Conservation (phyloP, 2,329 filamentous ascomycete genomes). For the Venturia asperata region DNA sequence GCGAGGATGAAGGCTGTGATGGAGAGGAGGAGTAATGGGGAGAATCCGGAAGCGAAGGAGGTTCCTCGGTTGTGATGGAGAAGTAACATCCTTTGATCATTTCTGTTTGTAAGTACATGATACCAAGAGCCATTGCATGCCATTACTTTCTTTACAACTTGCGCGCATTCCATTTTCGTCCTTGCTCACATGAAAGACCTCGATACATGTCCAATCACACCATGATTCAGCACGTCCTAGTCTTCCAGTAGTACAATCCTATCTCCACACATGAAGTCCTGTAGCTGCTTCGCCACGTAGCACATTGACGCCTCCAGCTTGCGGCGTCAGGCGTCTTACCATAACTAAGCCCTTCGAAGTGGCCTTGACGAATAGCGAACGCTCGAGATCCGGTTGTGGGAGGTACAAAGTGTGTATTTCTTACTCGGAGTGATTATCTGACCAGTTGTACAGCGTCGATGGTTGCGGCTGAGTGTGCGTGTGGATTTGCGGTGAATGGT, state of each 20-base stretch:
- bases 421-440: not conserved
- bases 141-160: too few species aligned
- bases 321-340: not conserved
- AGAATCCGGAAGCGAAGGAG: not conserved
- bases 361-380: not conserved
- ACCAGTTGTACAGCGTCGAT: not conserved
- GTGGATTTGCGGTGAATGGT: not conserved
- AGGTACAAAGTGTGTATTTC: not conserved
- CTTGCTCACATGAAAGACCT: too few species aligned
- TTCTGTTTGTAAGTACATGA: too few species aligned
- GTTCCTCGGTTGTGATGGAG: conserved; percentile 1
- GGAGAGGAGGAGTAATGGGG: not conserved
- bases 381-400: not conserved
- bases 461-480: not conserved
- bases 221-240: too few species aligned
- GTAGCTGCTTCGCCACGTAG: not conserved
- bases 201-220: too few species aligned
- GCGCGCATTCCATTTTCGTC: too few species aligned
- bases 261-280: not conserved
- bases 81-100: not conserved
- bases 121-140: too few species aligned
- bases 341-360: not conserved
- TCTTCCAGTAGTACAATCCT: too few species aligned
- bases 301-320: not conserved
- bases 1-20: conserved; percentile 26